These are phyloP conservation scores for Cercospora nicotianae DNA, from an alignment of 2,329 filamentous ascomycete species.

Conservation along the genomic window DNA sequence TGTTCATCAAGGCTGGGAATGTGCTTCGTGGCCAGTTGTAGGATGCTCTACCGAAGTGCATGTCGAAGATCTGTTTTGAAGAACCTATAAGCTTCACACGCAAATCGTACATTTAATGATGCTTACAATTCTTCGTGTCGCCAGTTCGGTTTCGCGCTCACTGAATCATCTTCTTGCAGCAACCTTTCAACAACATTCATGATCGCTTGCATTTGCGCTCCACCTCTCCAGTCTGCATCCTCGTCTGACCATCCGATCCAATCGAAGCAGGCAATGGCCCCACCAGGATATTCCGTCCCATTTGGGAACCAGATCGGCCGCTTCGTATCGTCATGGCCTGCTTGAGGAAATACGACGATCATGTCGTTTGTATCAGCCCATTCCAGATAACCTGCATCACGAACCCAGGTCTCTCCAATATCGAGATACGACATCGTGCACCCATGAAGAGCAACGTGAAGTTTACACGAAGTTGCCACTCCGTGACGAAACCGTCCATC, in stretches of 20 bases:
- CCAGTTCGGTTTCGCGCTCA: background rate
- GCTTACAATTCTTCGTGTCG: background rate
- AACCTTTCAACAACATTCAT: slow-evolving; percentile 8
- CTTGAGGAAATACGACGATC: slow-evolving; percentile 16
- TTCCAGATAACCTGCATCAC: slow-evolving; percentile 11
- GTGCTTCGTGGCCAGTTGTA: slow-evolving; percentile 22
- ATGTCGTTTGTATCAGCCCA: slow-evolving; percentile 20
- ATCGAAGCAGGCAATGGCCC: slow-evolving; percentile 16
- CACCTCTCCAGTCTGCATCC: slow-evolving; percentile 15
- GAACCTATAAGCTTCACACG: background rate
- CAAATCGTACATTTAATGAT: background rate
- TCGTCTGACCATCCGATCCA: slow-evolving; percentile 13
- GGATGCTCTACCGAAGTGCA: background rate
- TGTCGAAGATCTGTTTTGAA: background rate
- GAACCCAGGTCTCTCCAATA: slow-evolving; percentile 12
- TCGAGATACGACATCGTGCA: slow-evolving; percentile 16
- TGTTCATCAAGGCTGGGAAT: slow-evolving; percentile 36
- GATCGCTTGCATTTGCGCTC: slow-evolving; percentile 17
- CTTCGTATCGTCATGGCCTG: slow-evolving; percentile 6
- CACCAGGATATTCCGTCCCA: slow-evolving; percentile 4
- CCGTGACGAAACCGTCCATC: background rate
- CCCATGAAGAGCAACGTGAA: slow-evolving; percentile 20
- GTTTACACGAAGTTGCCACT: background rate
- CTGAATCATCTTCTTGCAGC: background rate
- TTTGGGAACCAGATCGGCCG: slow-evolving; percentile 11